phyloP scores from a whole-genome alignment of 2,329 filamentous ascomycete genomes.

The Apiospora sp. region DNA sequence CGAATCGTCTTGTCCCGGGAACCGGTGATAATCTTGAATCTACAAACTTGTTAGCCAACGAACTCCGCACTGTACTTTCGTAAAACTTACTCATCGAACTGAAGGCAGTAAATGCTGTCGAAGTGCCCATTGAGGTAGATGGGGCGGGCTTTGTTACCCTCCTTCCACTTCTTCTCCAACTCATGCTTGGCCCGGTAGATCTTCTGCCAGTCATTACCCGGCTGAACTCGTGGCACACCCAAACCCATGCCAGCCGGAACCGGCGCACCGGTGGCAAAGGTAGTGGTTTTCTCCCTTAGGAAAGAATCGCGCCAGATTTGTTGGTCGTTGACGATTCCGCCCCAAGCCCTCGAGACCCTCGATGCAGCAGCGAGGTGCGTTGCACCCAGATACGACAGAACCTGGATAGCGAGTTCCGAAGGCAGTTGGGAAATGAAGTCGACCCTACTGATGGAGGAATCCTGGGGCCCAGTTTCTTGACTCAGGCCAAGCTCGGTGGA shows the following conservation, averaged over 20 bases:
- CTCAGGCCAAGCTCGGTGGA: slow-evolving; percentile 46
- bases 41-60: slow-evolving; percentile 43
- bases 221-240: slow-evolving; percentile 63
- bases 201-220: slow-evolving; percentile 82
- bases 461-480: slow-evolving; percentile 44
- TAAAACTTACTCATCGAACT: slow-evolving; percentile 88
- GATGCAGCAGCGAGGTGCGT: slow-evolving; percentile 57
- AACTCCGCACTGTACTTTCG: not conserved
- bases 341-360: slow-evolving; percentile 61
- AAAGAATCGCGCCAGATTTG: slow-evolving; percentile 72
- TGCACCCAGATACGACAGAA: slow-evolving; percentile 65
- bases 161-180: slow-evolving; percentile 81
- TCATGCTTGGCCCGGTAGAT: slow-evolving; percentile 82
- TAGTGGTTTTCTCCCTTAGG: slow-evolving; percentile 65
- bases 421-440: slow-evolving; percentile 67
- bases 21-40: slow-evolving; percentile 94
- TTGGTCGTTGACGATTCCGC: slow-evolving; percentile 55
- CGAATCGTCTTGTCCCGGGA: slow-evolving; percentile 95
- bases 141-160: slow-evolving; percentile 74
- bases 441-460: slow-evolving; percentile 51
- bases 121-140: slow-evolving; percentile 93
- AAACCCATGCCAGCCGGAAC: slow-evolving; percentile 62
- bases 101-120: slow-evolving; percentile 96
- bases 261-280: slow-evolving; percentile 64
- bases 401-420: slow-evolving; percentile 64